These are phyloP conservation scores for Setaria italica DNA, from an alignment of 202 grass and related monocot genomes.

Conservation along the genomic window DNA sequence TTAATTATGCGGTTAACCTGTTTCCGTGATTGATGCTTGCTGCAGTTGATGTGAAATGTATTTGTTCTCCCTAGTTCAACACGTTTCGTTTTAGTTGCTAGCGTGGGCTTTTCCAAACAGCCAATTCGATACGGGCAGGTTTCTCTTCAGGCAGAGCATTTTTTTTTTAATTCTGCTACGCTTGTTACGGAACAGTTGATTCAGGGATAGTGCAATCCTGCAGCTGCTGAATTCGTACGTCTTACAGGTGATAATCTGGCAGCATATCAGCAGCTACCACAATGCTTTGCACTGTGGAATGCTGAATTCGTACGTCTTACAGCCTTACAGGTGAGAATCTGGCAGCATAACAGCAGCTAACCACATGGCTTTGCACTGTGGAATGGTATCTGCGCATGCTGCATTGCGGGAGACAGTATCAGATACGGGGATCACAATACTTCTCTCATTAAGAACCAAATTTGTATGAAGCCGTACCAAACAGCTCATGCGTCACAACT, in stretches of 20 bases:
- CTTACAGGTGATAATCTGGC: not conserved
- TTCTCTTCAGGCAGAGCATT: not conserved
- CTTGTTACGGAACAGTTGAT: not conserved
- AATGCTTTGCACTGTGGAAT: not conserved
- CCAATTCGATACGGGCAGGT: not conserved
- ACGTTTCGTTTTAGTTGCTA: not conserved
- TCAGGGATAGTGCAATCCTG: not conserved
- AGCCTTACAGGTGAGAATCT: not conserved
- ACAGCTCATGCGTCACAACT: not conserved
- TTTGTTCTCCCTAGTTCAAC: not conserved
- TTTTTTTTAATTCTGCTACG: not conserved
- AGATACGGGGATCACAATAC: not conserved
- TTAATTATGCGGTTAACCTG: not conserved
- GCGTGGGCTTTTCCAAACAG: not conserved
- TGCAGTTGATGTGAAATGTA: not conserved
- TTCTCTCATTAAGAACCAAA: too few relatives aligned
- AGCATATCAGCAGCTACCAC: not conserved
- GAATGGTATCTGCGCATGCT: not conserved
- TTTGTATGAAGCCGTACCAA: not conserved
- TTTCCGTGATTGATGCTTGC: not conserved
- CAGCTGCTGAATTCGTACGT: not conserved
- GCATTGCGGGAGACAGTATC: not conserved
- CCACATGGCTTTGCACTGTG: too few relatives aligned
- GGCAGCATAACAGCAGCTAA: too few relatives aligned
- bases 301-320: not conserved